These are phyloP conservation scores for Aureobasidium pullulans DNA, from an alignment of 2,329 filamentous ascomycete genomes.

Conservation along the genomic window DNA sequence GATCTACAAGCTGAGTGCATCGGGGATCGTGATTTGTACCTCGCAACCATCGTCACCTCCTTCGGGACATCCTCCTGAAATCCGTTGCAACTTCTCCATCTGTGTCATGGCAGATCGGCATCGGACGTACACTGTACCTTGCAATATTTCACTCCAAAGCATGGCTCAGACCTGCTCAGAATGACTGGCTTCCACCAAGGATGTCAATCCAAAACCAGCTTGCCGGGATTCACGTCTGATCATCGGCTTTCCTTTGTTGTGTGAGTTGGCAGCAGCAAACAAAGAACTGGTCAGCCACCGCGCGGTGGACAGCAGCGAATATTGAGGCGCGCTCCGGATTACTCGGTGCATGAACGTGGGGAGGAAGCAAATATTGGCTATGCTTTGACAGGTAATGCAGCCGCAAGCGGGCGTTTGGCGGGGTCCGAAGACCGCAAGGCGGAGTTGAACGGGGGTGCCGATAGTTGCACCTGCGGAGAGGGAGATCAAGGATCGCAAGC, in stretches of 20 bases:
- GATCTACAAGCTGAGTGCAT: not conserved
- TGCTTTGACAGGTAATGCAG: slow-evolving; percentile 6
- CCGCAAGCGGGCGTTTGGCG: slow-evolving; percentile 2
- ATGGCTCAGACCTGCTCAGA: not conserved
- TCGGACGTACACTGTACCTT: not conserved
- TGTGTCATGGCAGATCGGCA: not conserved
- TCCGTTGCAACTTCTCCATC: not conserved
- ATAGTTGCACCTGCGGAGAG: slow-evolving; percentile 6
- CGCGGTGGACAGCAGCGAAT: not conserved
- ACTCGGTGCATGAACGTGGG: not conserved
- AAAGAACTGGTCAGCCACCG: not conserved
- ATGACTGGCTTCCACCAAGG: not conserved
- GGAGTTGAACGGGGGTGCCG: slow-evolving; percentile 1
- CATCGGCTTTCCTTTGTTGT: not conserved
- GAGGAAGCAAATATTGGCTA: not conserved
- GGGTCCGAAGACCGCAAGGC: slow-evolving; percentile 1
- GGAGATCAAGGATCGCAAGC: not conserved
- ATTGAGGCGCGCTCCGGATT: not conserved
- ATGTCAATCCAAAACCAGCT: no score
- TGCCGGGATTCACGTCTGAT: not conserved
- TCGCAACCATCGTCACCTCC: not conserved
- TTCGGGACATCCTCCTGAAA: not conserved
- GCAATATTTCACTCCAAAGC: not conserved
- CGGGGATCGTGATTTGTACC: not conserved
- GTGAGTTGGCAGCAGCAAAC: not conserved